A percentile compares a stretch with the other conserved stretches of the same genome.
Evolutionary conservation across 495 filamentous ascomycete species (phyloP).

Genomic region (Xylaria venustula): DNA sequence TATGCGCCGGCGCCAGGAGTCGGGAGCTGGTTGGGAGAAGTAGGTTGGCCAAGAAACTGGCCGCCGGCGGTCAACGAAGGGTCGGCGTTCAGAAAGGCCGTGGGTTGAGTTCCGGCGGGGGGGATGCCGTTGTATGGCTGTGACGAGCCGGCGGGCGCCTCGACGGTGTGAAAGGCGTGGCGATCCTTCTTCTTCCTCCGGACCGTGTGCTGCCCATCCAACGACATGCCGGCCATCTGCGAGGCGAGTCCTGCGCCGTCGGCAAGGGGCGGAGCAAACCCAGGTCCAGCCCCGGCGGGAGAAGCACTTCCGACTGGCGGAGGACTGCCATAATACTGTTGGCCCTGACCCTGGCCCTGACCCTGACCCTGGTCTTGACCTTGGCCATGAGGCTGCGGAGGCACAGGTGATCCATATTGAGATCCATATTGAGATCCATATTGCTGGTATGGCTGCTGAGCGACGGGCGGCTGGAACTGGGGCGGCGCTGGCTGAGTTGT

Average conservation of each 20-base stretch:
- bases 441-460: conserved; percentile 61
- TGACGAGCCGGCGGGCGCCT: conserved; percentile 61
- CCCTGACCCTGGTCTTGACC: too few relatives aligned
- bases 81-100: conserved; percentile 72
- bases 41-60: conserved; percentile 27
- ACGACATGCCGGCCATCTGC: conserved; percentile 83
- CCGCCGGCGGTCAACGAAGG: conserved; percentile 29
- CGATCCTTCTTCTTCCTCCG: conserved; percentile 88
- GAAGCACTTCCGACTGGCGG: conserved; percentile 32
- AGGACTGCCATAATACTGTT: conserved; percentile 36
- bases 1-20: conserved; percentile 61
- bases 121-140: conserved; percentile 65
- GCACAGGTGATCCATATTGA: too few relatives aligned
- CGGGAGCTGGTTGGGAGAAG: conserved; percentile 41
- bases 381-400: too few relatives aligned
- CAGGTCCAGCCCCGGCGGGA: conserved; percentile 30
- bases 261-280: conserved; percentile 32
- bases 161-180: conserved; percentile 88
- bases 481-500: conserved; percentile 57
- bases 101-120: conserved; percentile 55
- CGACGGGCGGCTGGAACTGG: conserved; percentile 52
- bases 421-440: too few relatives aligned
- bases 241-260: conserved; percentile 64
- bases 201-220: conserved; percentile 52
- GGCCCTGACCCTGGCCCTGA: conserved; percentile 21